These are phyloP conservation scores for Aegilops umbellulata DNA, from an alignment of 176 grass and related monocot species.

Conservation along the genomic window DNA sequence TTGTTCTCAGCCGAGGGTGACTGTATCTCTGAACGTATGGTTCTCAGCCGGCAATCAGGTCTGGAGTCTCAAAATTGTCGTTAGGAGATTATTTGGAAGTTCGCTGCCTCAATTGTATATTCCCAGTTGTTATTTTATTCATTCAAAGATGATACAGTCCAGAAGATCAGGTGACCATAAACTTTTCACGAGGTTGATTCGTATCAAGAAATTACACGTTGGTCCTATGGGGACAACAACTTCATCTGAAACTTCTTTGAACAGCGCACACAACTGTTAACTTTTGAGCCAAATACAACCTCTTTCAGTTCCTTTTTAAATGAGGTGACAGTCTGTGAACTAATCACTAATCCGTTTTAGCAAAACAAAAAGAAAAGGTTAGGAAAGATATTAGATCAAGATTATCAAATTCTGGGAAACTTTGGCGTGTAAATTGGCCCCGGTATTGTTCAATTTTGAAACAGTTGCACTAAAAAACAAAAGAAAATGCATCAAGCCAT, in stretches of 20 bases:
- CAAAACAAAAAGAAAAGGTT: background rate
- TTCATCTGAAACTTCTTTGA: background rate
- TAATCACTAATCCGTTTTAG: background rate
- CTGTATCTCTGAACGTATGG: background rate
- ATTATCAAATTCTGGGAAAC: constrained; percentile 7
- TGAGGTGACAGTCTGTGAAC: background rate
- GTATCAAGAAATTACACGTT: background rate
- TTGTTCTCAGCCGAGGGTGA: background rate
- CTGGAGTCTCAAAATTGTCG: background rate
- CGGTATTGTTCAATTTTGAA: background rate
- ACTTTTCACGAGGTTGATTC: background rate
- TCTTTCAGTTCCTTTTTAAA: no score
- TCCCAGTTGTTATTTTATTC: background rate
- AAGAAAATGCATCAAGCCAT: constrained; percentile 26
- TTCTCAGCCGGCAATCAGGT: background rate
- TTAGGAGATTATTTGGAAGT: background rate
- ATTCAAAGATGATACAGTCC: background rate
- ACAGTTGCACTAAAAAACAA: background rate
- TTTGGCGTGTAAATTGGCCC: background rate
- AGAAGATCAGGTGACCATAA: background rate
- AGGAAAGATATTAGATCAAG: constrained; percentile 4
- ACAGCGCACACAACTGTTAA: background rate
- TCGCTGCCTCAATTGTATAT: background rate
- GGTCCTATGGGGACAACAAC: background rate
- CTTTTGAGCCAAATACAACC: no score